A percentile compares a stretch with the other conserved stretches of the same genome.
Evolutionary conservation across 208 protist species (phyloP).

Genomic region (Wallacemonas sp.): DNA sequence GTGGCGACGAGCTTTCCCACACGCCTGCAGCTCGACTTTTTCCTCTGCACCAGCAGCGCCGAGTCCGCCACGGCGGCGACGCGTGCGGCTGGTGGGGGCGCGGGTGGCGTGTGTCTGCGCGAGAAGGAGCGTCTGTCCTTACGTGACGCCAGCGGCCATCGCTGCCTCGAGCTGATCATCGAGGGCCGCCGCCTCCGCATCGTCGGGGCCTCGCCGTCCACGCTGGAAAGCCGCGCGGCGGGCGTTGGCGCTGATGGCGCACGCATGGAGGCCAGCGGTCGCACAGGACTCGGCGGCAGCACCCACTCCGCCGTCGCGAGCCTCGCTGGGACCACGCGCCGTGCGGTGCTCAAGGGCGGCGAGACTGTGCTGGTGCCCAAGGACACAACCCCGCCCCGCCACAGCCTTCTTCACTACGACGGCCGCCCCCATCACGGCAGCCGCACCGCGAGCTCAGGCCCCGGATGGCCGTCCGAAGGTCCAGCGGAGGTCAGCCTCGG

Average conservation of each 20-base stretch:
- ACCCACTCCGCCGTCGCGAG: background rate
- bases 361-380: too few species aligned
- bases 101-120: constrained; percentile 5
- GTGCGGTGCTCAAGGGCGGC: background rate
- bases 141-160: constrained; percentile 29
- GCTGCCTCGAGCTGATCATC: constrained; percentile 30
- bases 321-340: background rate
- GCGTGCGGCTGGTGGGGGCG: constrained; percentile 26
- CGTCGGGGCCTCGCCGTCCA: constrained; percentile 5
- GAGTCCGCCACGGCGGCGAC: background rate
- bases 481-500: background rate
- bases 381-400: too few species aligned
- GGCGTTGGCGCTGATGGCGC: too few species aligned
- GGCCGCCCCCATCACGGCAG: too few species aligned
- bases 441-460: too few species aligned
- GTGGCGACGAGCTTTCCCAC: background rate
- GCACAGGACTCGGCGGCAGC: background rate
- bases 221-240: background rate
- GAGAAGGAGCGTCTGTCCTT: constrained; percentile 27
- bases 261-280: background rate
- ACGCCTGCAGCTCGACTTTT: constrained; percentile 28
- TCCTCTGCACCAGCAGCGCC: constrained; percentile 18
- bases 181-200: constrained; percentile 21
- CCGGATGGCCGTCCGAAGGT: too few species aligned
- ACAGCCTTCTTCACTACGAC: too few species aligned